These are phyloP conservation scores for Coemansia guatemalensis DNA, from an alignment of 192 early-diverging fungal species.

Conservation along the genomic window DNA sequence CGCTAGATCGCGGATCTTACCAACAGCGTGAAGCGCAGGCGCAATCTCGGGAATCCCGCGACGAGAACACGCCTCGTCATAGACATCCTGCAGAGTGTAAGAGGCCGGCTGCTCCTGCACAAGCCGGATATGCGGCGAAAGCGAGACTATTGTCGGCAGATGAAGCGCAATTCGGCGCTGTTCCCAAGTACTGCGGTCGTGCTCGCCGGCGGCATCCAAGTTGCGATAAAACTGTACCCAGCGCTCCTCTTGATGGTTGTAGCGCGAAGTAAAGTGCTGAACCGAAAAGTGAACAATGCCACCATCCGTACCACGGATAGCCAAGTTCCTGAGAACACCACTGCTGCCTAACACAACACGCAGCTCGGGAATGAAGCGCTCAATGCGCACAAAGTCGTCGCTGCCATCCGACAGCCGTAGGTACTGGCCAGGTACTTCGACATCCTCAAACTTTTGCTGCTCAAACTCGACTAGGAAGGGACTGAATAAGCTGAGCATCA, in stretches of 20 bases:
- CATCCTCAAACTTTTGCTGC: conserved; percentile 97
- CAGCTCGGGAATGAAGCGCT: conserved; percentile 92
- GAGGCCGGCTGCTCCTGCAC: conserved; percentile 92
- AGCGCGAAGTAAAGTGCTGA: conserved; percentile 88
- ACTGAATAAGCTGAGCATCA: conserved; percentile 83
- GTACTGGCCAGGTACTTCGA: conserved; percentile 99
- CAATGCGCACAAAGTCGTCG: conserved; percentile 93
- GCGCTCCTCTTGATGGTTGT: conserved; percentile 92
- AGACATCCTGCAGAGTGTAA: conserved; percentile 89
- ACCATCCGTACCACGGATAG: conserved; percentile 91
- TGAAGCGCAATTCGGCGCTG: conserved; percentile 71
- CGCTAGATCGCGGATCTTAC: conserved; percentile 57
- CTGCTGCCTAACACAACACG: conserved; percentile 75
- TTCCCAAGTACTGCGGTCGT: conserved; percentile 68
- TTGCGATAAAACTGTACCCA: conserved; percentile 94
- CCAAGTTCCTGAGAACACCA: conserved; percentile 73
- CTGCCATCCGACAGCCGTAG: conserved; percentile 76
- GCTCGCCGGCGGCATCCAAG: conserved; percentile 81
- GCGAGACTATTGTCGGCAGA: conserved; percentile 92
- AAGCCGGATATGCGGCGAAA: conserved; percentile 89
- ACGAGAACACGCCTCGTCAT: conserved; percentile 80
- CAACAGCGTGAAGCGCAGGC: conserved; percentile 77
- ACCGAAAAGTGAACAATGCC: conserved; percentile 87
- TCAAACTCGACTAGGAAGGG: conserved; percentile 98
- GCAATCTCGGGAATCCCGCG: conserved; percentile 82